Evolutionary conservation across 78 protist genomes (phyloP).

Genomic region (Dictyostelium purpureum): DNA sequence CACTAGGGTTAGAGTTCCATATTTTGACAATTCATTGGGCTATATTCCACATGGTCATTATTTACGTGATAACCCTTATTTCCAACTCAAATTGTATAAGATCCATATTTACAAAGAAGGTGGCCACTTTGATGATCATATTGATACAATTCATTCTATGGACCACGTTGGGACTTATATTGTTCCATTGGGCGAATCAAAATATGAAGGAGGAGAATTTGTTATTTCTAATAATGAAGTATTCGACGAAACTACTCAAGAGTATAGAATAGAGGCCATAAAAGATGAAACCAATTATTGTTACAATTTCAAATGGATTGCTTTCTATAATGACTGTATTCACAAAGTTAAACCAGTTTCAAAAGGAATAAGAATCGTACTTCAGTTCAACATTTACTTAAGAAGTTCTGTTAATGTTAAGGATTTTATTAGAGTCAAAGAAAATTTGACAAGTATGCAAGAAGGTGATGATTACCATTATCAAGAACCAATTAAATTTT

Average conservation of each 20-base stretch:
- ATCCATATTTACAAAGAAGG: neutral
- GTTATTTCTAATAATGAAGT: neutral
- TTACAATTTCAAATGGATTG: neutral
- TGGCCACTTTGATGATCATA: neutral
- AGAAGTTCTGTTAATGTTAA: no score
- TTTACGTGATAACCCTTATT: neutral
- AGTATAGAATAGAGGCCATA: neutral
- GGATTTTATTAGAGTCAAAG: no score
- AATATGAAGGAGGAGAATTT: neutral
- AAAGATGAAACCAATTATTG: neutral
- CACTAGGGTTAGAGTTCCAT: neutral
- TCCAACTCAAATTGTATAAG: neutral
- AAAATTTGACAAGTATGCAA: no score
- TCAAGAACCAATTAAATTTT: neutral
- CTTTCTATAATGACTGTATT: neutral
- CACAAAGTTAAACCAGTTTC: neutral
- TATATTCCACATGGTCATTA: no score
- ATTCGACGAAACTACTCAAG: neutral
- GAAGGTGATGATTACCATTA: neutral
- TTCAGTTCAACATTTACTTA: neutral
- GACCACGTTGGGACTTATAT: neutral
- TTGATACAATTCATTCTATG: neutral
- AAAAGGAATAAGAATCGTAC: neutral
- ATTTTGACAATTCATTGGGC: no score
- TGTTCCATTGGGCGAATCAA: neutral